Conservation (phyloP, 2,329 filamentous ascomycete genomes). For the Erysiphe pulchra region DNA sequence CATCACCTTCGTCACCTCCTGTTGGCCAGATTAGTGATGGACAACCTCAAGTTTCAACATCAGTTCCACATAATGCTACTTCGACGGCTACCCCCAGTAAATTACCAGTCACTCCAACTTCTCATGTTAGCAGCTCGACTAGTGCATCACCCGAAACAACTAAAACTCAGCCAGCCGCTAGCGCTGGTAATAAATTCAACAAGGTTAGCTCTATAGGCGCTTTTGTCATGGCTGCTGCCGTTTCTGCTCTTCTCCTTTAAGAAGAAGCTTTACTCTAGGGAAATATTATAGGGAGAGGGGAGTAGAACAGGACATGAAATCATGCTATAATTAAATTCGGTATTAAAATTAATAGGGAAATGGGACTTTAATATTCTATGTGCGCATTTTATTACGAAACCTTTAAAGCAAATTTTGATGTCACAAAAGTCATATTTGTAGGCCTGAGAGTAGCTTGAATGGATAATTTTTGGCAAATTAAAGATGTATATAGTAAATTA, state of each 20-base stretch:
- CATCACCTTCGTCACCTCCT: not conserved
- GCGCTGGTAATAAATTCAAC: not conserved
- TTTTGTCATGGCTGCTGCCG: not conserved
- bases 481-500: too few relatives aligned
- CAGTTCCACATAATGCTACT: slow-evolving; percentile 11
- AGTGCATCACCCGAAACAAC: not conserved
- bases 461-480: too few relatives aligned
- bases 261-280: too few relatives aligned
- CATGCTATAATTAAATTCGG: too few relatives aligned
- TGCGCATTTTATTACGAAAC: too few relatives aligned
- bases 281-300: too few relatives aligned
- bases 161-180: not conserved
- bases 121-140: not conserved
- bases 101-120: slow-evolving; percentile 8
- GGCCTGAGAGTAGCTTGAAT: too few relatives aligned
- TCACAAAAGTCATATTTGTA: too few relatives aligned
- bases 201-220: not conserved
- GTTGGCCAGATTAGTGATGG: slow-evolving; percentile 13
- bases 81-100: slow-evolving; percentile 1
- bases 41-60: slow-evolving; percentile 23
- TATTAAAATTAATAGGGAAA: too few relatives aligned
- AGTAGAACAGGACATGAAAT: too few relatives aligned
- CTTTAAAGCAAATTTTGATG: too few relatives aligned
- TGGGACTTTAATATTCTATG: too few relatives aligned
- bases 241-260: not conserved